Percentiles rank a stretch among this genome's conserved stretches.
These are phyloP conservation scores for Wickerhamiella sergipiensis DNA, from an alignment of 805 yeast genomes.

Conservation along the genomic window DNA sequence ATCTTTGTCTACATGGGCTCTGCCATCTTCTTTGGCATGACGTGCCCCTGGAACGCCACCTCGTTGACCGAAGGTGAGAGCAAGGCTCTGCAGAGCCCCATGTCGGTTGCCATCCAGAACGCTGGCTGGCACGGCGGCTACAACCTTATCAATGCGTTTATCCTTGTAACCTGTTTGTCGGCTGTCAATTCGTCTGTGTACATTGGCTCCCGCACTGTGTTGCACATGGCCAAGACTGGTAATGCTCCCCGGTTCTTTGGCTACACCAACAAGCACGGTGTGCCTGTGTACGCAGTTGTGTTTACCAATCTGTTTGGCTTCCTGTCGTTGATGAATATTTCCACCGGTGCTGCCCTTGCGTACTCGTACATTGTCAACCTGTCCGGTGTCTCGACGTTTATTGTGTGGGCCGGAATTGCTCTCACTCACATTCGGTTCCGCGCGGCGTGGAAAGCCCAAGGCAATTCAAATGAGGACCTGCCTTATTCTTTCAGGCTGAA, in stretches of 20 bases:
- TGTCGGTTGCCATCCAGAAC: conserved; percentile 34
- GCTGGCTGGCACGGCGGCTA: conserved; percentile 42
- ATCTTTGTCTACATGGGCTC: conserved; percentile 42
- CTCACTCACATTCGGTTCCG: conserved; percentile 46
- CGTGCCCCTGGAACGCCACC: conserved; percentile 44
- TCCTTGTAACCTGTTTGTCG: conserved; percentile 48
- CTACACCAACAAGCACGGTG: conserved; percentile 41
- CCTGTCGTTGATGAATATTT: conserved; percentile 41
- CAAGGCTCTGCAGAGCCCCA: conserved; percentile 37
- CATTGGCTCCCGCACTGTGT: conserved; percentile 54
- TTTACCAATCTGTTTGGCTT: conserved; percentile 37
- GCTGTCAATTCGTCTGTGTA: conserved; percentile 60
- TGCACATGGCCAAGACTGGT: conserved; percentile 48
- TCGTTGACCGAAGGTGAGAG: conserved; percentile 29
- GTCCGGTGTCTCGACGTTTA: conserved; percentile 53
- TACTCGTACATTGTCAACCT: conserved; percentile 47
- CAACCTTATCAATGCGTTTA: conserved; percentile 47
- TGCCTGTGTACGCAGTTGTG: conserved; percentile 48
- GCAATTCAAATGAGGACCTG: conserved; percentile 28
- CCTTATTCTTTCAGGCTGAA: conserved; percentile 40
- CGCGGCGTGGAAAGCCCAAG: conserved; percentile 31
- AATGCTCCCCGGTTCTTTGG: conserved; percentile 45
- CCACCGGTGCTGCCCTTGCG: conserved; percentile 47
- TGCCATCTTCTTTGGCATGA: conserved; percentile 44
- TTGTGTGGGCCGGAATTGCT: conserved; percentile 53